Evolutionary conservation across 2,329 filamentous ascomycete species (phyloP).

Genomic region (Hypoxylon sp.): DNA sequence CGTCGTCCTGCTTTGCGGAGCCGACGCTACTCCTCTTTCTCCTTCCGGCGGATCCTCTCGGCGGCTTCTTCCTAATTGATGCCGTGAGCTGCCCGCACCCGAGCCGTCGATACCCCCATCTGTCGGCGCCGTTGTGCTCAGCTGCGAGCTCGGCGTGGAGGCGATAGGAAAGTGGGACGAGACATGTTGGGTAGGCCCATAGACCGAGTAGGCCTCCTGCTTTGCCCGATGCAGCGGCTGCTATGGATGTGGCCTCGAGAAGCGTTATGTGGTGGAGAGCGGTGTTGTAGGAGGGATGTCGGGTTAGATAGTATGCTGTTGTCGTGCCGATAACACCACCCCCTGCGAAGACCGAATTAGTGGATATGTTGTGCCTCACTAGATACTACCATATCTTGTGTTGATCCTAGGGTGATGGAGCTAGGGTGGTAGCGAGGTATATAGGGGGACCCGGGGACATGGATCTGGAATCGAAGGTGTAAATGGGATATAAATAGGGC

Average conservation of each 20-base stretch:
- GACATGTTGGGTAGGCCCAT: constrained; percentile 89
- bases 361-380: constrained; percentile 27
- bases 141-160: constrained; percentile 88
- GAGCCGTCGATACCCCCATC: constrained; percentile 89
- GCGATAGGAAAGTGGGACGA: constrained; percentile 88
- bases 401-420: constrained; percentile 29
- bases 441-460: constrained; percentile 13
- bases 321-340: constrained; percentile 94
- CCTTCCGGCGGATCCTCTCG: constrained; percentile 50
- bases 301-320: constrained; percentile 90
- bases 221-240: constrained; percentile 94
- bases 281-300: constrained; percentile 85
- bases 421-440: constrained; percentile 4
- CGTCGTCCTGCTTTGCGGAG: constrained; percentile 31
- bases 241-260: constrained; percentile 87
- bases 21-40: constrained; percentile 47
- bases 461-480: neutral
- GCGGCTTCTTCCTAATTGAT: constrained; percentile 48
- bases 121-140: constrained; percentile 81
- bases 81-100: constrained; percentile 75
- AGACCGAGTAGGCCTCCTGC: constrained; percentile 90
- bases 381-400: constrained; percentile 21
- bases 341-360: constrained; percentile 64
- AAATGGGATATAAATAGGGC: neutral
- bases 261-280: constrained; percentile 84